A percentile compares a stretch with the other conserved stretches of the same genome.
These are phyloP conservation scores for Grammothele lineata DNA, from an alignment of 768 basidiomycete genomes.

Conservation along the genomic window DNA sequence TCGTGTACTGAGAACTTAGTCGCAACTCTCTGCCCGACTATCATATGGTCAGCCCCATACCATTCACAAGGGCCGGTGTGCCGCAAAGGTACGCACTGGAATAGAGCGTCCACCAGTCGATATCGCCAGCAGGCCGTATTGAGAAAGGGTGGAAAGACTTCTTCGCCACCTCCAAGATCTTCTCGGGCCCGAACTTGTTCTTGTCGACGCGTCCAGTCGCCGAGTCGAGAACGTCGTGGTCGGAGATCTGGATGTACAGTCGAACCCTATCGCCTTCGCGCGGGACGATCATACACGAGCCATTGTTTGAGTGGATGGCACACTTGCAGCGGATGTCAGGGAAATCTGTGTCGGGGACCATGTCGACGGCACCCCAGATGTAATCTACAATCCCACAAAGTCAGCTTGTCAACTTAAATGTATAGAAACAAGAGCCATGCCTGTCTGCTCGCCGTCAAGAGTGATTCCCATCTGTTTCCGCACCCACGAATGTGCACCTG, in stretches of 20 bases:
- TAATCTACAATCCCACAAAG: constrained; percentile 35
- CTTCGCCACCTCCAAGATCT: constrained; percentile 40
- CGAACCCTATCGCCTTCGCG: constrained; percentile 45
- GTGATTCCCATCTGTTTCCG: constrained; percentile 58
- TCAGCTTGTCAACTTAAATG: too few relatives aligned
- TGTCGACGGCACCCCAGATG: constrained; percentile 80
- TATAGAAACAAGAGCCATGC: constrained; percentile 5
- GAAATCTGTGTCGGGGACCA: constrained; percentile 46
- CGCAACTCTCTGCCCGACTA: constrained; percentile 55
- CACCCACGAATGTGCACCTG: constrained; percentile 86
- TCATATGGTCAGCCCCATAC: too few relatives aligned
- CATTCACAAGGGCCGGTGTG: too few relatives aligned
- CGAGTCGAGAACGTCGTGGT: constrained; percentile 33
- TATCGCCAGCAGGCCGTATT: constrained; percentile 25
- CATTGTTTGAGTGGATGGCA: constrained; percentile 48
- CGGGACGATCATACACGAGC: constrained; percentile 52
- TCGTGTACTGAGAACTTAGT: constrained; percentile 42
- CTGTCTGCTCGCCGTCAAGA: constrained; percentile 77
- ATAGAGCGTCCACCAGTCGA: constrained; percentile 51
- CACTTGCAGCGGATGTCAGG: constrained; percentile 48
- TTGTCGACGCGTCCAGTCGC: constrained; percentile 39
- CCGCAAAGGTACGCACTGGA: constrained; percentile 35
- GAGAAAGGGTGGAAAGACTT: constrained; percentile 39
- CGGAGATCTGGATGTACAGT: constrained; percentile 49
- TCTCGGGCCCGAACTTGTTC: constrained; percentile 31